Base-by-base conservation (phyloP, 768 basidiomycete genomes). In the Russula ochroleuca region DNA sequence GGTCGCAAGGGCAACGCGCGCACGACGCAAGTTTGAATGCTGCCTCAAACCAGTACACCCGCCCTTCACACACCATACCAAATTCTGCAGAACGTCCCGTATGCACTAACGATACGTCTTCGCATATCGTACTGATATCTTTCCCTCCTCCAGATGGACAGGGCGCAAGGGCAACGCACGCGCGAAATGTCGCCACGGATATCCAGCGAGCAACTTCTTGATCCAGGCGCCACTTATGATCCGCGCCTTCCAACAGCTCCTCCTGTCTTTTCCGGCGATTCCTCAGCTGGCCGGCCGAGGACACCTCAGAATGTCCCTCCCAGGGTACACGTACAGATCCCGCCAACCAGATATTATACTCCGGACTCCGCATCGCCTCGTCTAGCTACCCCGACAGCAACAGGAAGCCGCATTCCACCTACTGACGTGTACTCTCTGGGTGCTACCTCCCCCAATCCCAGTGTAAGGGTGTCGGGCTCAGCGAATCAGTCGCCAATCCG, bases 291-390 rank as follows among this genome's bases (percentile, higher is more conserved):
- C 10, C 63, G 31, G 63, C 47, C 47, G 17, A 47, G 37, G 33
- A 7, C 37, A 9, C 19, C 52, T 28, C 57, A 52, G 43, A 47
- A 52, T 54, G 9, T n/a, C n/a, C 37, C 45, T 37, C 58, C 58
- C 11, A 49, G 45, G 15, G 38, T 48, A 31, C 58, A 55, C 9
- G 52, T 55, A n/a, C 63, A 64, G 15, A 60, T 60, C 17, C 58
- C 63, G 8, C 58, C 63, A n/a, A 50, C 58, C 17, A 47, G 38
- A 43, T 60, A 64, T 60, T 14, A 59, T 49, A 3, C 58, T 15
- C 47, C 63, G 17, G 23, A 40, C 21, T 38, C 58, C 7, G 21
- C 52, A 41, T 60, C 58, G 14, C 61, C 61, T 61, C 59, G n/a
- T 43, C 5, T 23, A 15, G 47, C 59, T 38, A 43, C 35, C 9